phyloP scores from a whole-genome alignment of 2,329 filamentous ascomycete genomes.

The Juglanconis sp. region DNA sequence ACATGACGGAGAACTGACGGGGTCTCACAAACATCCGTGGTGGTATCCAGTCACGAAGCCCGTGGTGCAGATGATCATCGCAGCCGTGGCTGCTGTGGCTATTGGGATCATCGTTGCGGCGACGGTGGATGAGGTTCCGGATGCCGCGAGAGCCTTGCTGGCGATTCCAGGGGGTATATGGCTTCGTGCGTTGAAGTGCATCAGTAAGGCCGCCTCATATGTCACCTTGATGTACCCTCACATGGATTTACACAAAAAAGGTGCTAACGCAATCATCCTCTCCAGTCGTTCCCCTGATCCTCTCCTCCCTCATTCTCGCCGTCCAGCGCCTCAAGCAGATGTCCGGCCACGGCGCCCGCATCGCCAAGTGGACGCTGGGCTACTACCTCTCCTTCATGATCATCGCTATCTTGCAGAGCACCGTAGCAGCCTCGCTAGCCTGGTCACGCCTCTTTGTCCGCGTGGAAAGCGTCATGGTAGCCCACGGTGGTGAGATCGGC shows the following conservation, averaged over 20 bases:
- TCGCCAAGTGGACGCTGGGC: slow-evolving; percentile 47
- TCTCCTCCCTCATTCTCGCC: slow-evolving; percentile 50
- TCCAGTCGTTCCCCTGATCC: slow-evolving; percentile 48
- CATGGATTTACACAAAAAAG: not conserved
- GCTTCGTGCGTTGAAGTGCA: slow-evolving; percentile 46
- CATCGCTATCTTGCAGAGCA: slow-evolving; percentile 44
- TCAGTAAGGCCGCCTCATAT: slow-evolving; percentile 33
- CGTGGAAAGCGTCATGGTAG: slow-evolving; percentile 24
- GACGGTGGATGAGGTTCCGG: slow-evolving; percentile 39
- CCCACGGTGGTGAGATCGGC: not conserved
- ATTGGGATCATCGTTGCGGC: slow-evolving; percentile 46
- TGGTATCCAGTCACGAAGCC: slow-evolving; percentile 37
- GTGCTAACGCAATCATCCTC: not conserved
- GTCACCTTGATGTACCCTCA: too few species aligned
- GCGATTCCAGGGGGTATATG: slow-evolving; percentile 48
- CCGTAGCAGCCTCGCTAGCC: slow-evolving; percentile 43
- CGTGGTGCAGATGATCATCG: slow-evolving; percentile 48
- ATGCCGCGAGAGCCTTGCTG: slow-evolving; percentile 39
- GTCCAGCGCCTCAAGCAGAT: slow-evolving; percentile 46
- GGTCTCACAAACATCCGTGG: slow-evolving; percentile 27
- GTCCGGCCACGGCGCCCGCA: slow-evolving; percentile 37
- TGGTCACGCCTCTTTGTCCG: slow-evolving; percentile 44
- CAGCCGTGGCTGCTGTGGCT: slow-evolving; percentile 45
- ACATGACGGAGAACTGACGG: not conserved
- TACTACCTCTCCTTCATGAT: slow-evolving; percentile 50